Percentiles rank a stretch among this genome's conserved stretches.
Evolutionary conservation across 345 rosid species (phyloP).

Genomic region (Bretschneidera sinensis): DNA sequence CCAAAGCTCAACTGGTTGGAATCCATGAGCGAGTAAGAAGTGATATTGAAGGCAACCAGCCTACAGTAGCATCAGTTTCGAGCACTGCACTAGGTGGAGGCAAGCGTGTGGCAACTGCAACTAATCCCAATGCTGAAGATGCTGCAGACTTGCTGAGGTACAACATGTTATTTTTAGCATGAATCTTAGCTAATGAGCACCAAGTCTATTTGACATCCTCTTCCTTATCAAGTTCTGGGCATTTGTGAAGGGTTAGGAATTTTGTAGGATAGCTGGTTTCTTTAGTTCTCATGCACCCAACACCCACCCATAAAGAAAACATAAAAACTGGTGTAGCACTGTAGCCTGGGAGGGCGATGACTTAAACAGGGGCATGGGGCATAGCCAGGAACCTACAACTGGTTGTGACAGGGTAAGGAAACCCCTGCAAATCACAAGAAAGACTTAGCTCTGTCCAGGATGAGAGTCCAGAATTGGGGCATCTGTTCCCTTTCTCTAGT

Average conservation of each 20-base stretch:
- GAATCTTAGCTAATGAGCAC: not conserved
- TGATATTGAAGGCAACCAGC: conserved; percentile 59
- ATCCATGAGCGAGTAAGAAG: conserved; percentile 86
- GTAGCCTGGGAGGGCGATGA: too few relatives aligned
- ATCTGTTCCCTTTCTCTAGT: too few relatives aligned
- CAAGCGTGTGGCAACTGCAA: conserved; percentile 58
- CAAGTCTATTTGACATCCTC: not conserved
- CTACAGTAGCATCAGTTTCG: conserved; percentile 31
- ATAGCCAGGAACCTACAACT: too few relatives aligned
- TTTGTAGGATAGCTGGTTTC: not conserved
- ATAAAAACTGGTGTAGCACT: too few relatives aligned
- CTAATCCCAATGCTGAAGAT: conserved; percentile 88
- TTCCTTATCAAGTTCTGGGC: too few relatives aligned
- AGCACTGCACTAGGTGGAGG: conserved; percentile 35
- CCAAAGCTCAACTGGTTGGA: conserved; percentile 80
- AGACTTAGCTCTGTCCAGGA: too few relatives aligned
- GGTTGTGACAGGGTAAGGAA: too few relatives aligned
- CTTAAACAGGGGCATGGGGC: too few relatives aligned
- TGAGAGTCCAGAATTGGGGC: too few relatives aligned
- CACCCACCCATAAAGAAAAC: too few relatives aligned
- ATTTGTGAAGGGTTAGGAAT: not conserved
- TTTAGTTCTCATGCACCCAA: not conserved
- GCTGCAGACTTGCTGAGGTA: conserved; percentile 87
- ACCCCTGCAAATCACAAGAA: too few relatives aligned
- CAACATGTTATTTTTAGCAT: conserved; percentile 1